phyloP scores from a whole-genome alignment of 257 asterid genomes.

The Petunia secreta region DNA sequence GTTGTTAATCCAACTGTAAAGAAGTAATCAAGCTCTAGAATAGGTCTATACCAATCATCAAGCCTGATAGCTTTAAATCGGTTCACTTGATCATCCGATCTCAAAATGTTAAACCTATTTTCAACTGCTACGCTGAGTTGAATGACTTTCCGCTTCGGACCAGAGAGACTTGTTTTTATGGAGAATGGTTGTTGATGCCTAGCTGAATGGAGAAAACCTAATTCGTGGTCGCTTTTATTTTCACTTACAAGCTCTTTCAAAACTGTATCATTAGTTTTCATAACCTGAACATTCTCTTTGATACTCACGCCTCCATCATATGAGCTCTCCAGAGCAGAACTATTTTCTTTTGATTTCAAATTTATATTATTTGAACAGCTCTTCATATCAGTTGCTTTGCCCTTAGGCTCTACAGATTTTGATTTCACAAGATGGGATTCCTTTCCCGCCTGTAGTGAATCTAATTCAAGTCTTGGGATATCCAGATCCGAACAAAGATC shows the following conservation, averaged over 20 bases:
- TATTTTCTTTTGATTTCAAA: constrained; percentile 42
- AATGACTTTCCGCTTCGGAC: constrained; percentile 84
- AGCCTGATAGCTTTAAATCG: constrained; percentile 85
- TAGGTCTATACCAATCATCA: constrained; percentile 89
- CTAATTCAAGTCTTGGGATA: constrained; percentile 16
- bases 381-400: constrained; percentile 37
- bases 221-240: constrained; percentile 66
- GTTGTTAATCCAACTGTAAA: constrained; percentile 76
- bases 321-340: constrained; percentile 40
- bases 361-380: constrained; percentile 28
- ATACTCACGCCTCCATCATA: constrained; percentile 37
- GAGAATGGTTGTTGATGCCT: constrained; percentile 49
- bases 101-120: constrained; percentile 55
- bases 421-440: constrained; percentile 38
- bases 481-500: constrained; percentile 26
- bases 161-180: constrained; percentile 51
- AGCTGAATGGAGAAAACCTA: constrained; percentile 72
- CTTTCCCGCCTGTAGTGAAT: constrained; percentile 15
- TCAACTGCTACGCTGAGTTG: constrained; percentile 67
- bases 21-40: constrained; percentile 80
- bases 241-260: constrained; percentile 50
- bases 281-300: constrained; percentile 42
- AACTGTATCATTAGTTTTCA: constrained; percentile 39
- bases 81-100: constrained; percentile 56
- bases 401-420: constrained; percentile 41